A percentile compares a stretch with the other conserved stretches of the same genome.
Conservation (phyloP, 768 basidiomycete species). For the Neoboletus brunneissimus region DNA sequence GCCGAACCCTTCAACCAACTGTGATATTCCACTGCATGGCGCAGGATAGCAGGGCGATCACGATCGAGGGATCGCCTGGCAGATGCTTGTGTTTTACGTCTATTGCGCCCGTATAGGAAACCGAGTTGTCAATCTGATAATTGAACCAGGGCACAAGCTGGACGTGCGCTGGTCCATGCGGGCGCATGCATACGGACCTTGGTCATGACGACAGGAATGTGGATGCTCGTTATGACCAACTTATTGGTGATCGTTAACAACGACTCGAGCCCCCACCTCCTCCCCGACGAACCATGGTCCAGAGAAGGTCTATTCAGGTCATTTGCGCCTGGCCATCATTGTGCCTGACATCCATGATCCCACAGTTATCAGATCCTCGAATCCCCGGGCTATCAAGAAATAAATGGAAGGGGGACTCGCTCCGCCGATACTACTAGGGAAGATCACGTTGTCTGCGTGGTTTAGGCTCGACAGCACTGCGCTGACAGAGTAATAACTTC, state of each 20-base stretch:
- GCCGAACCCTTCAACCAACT: background rate
- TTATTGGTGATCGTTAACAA: background rate
- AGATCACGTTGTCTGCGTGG: background rate
- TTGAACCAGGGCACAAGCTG: background rate
- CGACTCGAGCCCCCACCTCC: slow-evolving; percentile 10
- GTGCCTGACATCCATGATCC: slow-evolving; percentile 16
- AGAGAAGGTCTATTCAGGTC: background rate
- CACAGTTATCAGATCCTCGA: slow-evolving; percentile 8
- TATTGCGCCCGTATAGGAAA: slow-evolving; percentile 2
- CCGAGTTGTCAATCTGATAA: background rate
- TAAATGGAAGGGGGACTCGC: background rate
- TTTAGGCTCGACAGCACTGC: slow-evolving; percentile 7
- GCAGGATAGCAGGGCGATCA: slow-evolving; percentile 11
- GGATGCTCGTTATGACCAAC: background rate
- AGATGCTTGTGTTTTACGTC: slow-evolving; percentile 2
- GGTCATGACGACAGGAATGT: slow-evolving; percentile 1
- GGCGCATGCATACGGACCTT: background rate
- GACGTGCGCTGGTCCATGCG: background rate
- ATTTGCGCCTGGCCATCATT: slow-evolving; percentile 6
- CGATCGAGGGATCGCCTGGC: slow-evolving; percentile 20
- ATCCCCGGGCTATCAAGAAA: slow-evolving; percentile 6
- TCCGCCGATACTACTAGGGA: slow-evolving; percentile 2
- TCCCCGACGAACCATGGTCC: background rate
- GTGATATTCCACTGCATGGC: background rate
- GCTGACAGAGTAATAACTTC: background rate